Percentiles rank a stretch among this genome's conserved stretches.
Evolutionary conservation across 2,329 filamentous ascomycete genomes (phyloP).

Genomic region (Cladosporium oxysporum): DNA sequence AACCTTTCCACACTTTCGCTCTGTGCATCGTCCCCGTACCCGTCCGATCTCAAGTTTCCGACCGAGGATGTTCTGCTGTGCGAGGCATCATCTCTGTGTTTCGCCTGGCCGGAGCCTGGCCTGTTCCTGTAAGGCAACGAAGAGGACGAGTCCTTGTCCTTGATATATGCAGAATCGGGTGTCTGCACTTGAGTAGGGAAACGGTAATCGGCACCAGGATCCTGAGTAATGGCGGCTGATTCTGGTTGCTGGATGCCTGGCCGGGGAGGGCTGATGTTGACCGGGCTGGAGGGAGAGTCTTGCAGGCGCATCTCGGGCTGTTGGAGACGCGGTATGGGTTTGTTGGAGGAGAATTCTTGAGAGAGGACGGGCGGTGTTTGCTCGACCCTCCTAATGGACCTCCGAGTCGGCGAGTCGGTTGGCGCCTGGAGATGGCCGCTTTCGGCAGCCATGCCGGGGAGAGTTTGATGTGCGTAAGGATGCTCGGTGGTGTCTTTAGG

Average conservation of each 20-base stretch:
- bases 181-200: conserved; percentile 26
- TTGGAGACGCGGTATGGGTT: conserved; percentile 15
- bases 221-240: conserved; percentile 31
- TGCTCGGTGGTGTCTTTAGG: neutral
- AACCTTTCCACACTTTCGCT: conserved; percentile 38
- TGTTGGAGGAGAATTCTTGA: conserved; percentile 12
- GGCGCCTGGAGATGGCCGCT: conserved; percentile 10
- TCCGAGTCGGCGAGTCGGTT: conserved; percentile 11
- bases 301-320: conserved; percentile 35
- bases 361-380: conserved; percentile 17
- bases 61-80: conserved; percentile 24
- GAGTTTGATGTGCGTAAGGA: neutral
- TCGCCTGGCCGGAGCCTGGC: conserved; percentile 22
- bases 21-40: conserved; percentile 30
- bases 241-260: conserved; percentile 33
- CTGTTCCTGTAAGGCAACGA: conserved; percentile 28
- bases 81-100: conserved; percentile 6
- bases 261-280: conserved; percentile 36
- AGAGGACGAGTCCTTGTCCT: conserved; percentile 22
- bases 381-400: conserved; percentile 17
- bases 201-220: conserved; percentile 15
- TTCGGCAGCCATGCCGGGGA: conserved; percentile 17
- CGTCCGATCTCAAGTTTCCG: conserved; percentile 23
- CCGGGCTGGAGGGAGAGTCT: conserved; percentile 36
- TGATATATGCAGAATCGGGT: conserved; percentile 27